phyloP scores from a whole-genome alignment of 1,284 basidiomycete species.

The Cutaneotrichosporon cyanovorans region DNA sequence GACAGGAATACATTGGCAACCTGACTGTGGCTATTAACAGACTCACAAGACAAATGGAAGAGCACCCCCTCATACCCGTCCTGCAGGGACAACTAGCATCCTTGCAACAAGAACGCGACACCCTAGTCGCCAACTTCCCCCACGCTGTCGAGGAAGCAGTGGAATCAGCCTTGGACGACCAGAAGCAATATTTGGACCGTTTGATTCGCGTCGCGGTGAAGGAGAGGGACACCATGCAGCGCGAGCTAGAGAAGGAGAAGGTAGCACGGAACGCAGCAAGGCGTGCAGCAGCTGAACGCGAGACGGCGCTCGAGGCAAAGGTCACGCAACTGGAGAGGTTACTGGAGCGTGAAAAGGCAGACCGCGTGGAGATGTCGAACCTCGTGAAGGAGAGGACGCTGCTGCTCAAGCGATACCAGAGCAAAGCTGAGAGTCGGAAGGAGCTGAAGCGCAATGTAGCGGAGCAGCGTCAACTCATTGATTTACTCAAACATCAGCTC shows the following conservation, averaged over 20 bases:
- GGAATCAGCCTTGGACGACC: slow-evolving; percentile 7
- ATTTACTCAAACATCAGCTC: no score
- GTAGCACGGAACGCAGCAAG: slow-evolving; percentile 11
- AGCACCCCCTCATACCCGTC: slow-evolving; percentile 20
- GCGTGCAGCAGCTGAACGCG: slow-evolving; percentile 21
- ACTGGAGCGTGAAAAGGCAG: slow-evolving; percentile 6
- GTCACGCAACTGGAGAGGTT: slow-evolving; percentile 13
- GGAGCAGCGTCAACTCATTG: neutral
- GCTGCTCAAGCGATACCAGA: slow-evolving; percentile 19
- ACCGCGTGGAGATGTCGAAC: slow-evolving; percentile 9
- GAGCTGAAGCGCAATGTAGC: slow-evolving; percentile 18
- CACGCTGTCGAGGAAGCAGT: neutral
- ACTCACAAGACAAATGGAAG: slow-evolving; percentile 16
- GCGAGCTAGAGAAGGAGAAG: slow-evolving; percentile 24
- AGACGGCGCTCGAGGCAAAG: slow-evolving; percentile 13
- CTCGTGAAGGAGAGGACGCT: slow-evolving; percentile 23
- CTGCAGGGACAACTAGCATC: slow-evolving; percentile 12
- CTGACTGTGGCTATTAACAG: slow-evolving; percentile 24
- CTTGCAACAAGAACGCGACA: slow-evolving; percentile 9
- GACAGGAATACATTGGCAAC: slow-evolving; percentile 27
- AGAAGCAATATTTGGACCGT: slow-evolving; percentile 10
- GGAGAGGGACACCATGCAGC: slow-evolving; percentile 18
- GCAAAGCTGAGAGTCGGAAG: slow-evolving; percentile 25
- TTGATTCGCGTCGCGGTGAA: slow-evolving; percentile 12
- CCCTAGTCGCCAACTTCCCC: slow-evolving; percentile 11